Percentiles rank a stretch among this genome's conserved stretches.
Evolutionary conservation across 768 basidiomycete genomes (phyloP).

Genomic region (Filobasidium floriforme): DNA sequence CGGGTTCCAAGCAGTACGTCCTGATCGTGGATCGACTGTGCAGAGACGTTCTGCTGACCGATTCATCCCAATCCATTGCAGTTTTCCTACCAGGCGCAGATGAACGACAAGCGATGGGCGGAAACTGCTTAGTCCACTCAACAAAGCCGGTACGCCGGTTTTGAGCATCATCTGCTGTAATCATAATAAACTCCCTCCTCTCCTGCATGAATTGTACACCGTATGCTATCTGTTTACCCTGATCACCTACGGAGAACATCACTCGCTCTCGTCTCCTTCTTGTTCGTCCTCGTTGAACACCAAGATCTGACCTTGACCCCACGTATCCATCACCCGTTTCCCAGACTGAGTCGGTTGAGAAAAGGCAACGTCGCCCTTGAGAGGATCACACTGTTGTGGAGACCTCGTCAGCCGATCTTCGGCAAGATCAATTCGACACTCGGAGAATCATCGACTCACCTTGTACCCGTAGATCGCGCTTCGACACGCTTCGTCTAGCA

Average conservation of each 20-base stretch:
- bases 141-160: too few relatives aligned
- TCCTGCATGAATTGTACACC: too few relatives aligned
- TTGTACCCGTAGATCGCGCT: conserved; percentile 37
- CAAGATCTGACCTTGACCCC: conserved; percentile 37
- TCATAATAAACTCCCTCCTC: too few relatives aligned
- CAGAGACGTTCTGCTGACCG: background rate
- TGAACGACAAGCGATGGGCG: conserved; percentile 1
- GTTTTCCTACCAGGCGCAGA: background rate
- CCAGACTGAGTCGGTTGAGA: conserved; percentile 42
- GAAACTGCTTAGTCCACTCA: background rate
- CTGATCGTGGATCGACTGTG: background rate
- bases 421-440: too few relatives aligned
- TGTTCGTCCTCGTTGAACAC: conserved; percentile 44
- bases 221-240: too few relatives aligned
- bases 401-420: background rate
- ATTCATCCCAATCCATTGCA: background rate
- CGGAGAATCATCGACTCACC: conserved; percentile 16
- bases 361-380: conserved; percentile 38
- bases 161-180: too few relatives aligned
- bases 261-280: conserved; percentile 6
- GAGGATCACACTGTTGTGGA: conserved; percentile 23
- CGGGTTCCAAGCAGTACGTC: conserved; percentile 8
- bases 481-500: conserved; percentile 33
- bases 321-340: conserved; percentile 35
- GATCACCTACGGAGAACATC: too few relatives aligned